Evolutionary conservation across 208 protist species (phyloP).

Genomic region (Herpetomonas tarakana): DNA sequence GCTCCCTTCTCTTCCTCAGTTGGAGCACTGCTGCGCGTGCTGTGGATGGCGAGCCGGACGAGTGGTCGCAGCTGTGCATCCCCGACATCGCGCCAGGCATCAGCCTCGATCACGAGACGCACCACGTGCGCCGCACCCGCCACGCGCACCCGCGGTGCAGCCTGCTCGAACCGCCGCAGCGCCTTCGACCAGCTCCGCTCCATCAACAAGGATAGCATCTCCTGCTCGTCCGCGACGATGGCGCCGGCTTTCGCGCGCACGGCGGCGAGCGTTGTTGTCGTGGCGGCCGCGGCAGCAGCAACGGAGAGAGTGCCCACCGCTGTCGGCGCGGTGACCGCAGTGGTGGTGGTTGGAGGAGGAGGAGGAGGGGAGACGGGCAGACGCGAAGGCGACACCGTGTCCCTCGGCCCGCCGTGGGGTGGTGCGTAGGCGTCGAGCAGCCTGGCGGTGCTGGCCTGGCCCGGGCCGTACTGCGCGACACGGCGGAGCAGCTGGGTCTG

Average conservation of each 20-base stretch:
- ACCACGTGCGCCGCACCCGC: constrained; percentile 53
- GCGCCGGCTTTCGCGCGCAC: neutral
- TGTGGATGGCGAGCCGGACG: constrained; percentile 40
- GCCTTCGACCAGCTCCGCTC: constrained; percentile 51
- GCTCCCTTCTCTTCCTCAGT: too few relatives aligned
- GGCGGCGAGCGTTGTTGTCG: neutral
- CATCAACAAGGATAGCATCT: constrained; percentile 41
- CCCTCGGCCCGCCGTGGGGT: too few relatives aligned
- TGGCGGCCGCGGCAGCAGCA: neutral
- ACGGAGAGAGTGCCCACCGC: neutral
- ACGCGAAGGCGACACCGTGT: too few relatives aligned
- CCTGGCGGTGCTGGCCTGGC: constrained; percentile 6
- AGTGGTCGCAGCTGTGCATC: constrained; percentile 33
- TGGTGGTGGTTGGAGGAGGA: neutral
- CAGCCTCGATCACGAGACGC: constrained; percentile 44
- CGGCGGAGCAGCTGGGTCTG: constrained; percentile 60
- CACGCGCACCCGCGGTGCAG: constrained; percentile 31
- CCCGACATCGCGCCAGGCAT: constrained; percentile 40
- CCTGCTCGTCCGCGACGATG: constrained; percentile 20
- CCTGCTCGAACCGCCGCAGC: constrained; percentile 24
- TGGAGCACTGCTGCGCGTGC: constrained; percentile 8
- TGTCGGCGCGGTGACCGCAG: too few relatives aligned
- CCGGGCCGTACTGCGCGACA: constrained; percentile 35
- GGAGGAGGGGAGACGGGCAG: too few relatives aligned
- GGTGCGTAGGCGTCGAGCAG: neutral